phyloP scores from a whole-genome alignment of 139 green algal species.

The Nannochloris sp. region DNA sequence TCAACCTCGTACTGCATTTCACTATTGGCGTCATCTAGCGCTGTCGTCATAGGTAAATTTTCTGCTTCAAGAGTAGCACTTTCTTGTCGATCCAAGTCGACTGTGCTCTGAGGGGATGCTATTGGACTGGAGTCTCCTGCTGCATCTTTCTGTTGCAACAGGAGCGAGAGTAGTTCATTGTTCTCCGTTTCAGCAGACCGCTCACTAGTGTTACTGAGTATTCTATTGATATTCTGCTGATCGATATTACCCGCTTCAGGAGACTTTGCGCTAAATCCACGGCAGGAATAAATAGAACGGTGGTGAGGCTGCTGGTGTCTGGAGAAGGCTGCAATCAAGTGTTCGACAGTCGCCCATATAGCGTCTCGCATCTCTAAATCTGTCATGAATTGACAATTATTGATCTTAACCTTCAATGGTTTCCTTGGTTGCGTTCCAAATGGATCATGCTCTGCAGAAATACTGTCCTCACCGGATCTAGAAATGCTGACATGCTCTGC shows the following conservation, averaged over 20 bases:
- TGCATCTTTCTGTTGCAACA: constrained; percentile 2
- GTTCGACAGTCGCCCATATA: constrained; percentile 21
- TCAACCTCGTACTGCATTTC: constrained; percentile 51
- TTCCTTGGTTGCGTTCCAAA: constrained; percentile 1
- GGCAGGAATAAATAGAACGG: background rate
- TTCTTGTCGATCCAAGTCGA: too few species aligned
- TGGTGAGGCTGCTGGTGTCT: background rate
- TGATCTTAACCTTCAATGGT: constrained; percentile 25
- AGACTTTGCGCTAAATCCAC: too few species aligned
- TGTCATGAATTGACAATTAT: constrained; percentile 32
- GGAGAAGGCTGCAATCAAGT: constrained; percentile 20
- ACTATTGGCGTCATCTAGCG: constrained; percentile 6
- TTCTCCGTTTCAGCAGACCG: background rate
- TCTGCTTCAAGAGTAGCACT: background rate
- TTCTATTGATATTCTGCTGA: background rate
- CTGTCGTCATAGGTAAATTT: constrained; percentile 17
- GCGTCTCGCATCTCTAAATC: constrained; percentile 28
- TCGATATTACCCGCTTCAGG: too few species aligned
- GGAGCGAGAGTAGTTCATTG: constrained; percentile 5
- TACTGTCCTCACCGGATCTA: background rate
- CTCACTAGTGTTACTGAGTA: background rate
- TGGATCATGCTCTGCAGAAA: background rate
- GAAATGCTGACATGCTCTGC: background rate
- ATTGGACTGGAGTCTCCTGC: background rate
- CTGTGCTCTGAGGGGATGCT: background rate